phyloP scores from a whole-genome alignment of 805 yeast genomes.

The Citeromyces nyonsensis region DNA sequence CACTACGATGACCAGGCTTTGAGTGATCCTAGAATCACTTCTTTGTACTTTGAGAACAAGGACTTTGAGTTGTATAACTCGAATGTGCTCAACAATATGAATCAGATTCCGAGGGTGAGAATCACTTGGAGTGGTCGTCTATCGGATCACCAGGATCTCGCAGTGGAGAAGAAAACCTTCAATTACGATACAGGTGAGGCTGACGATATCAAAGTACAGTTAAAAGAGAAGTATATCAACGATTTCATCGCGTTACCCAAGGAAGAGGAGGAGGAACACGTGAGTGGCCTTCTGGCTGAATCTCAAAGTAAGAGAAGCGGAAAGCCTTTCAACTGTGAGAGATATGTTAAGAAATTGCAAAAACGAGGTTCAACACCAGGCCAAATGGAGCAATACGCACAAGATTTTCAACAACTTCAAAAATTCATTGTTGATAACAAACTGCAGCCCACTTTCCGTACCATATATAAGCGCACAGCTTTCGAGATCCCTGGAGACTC shows the following conservation, averaged over 20 bases:
- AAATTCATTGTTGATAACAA: conserved; percentile 70
- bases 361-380: no score
- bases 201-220: conserved; percentile 91
- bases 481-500: conserved; percentile 99
- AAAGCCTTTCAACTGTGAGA: conserved; percentile 77
- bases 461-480: conserved; percentile 95
- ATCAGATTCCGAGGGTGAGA: conserved; percentile 98
- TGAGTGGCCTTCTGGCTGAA: conserved; percentile 75
- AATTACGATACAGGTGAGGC: conserved; percentile 99
- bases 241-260: no score
- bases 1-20: conserved; percentile 90
- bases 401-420: no score
- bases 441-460: conserved; percentile 87
- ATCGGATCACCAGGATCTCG: conserved; percentile 80
- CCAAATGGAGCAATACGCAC: no score
- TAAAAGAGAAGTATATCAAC: conserved; percentile 85
- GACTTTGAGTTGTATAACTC: conserved; percentile 88
- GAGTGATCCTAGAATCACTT: conserved; percentile 93
- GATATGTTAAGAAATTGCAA: conserved; percentile 86
- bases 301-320: conserved; percentile 85
- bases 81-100: conserved; percentile 74
- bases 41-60: conserved; percentile 87
- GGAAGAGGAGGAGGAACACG: no score
- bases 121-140: conserved; percentile 99
- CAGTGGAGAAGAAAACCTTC: conserved; percentile 95